phyloP scores from a whole-genome alignment of 805 yeast species.

The Blastobotrys terrestris region DNA sequence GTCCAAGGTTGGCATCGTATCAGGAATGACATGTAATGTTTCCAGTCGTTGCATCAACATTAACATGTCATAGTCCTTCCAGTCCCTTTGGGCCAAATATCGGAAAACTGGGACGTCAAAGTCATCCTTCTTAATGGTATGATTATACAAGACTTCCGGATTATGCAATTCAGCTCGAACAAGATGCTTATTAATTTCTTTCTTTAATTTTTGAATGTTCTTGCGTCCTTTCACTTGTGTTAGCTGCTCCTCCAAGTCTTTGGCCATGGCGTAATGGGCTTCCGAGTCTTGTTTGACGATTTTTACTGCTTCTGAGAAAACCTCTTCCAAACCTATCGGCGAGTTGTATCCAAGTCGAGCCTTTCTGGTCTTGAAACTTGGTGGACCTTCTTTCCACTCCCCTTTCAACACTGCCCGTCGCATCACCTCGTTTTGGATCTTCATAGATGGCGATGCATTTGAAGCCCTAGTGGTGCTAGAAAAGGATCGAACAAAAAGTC shows the following conservation, averaged over 20 bases:
- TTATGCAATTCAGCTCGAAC: constrained; percentile 65
- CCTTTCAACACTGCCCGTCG: constrained; percentile 21
- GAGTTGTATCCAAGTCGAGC: constrained; percentile 45
- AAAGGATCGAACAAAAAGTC: neutral
- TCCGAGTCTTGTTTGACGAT: constrained; percentile 47
- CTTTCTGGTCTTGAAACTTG: constrained; percentile 17
- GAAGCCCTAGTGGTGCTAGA: neutral
- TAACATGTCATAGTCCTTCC: constrained; percentile 70
- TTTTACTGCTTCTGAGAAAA: constrained; percentile 64
- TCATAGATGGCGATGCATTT: neutral
- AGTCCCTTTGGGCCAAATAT: constrained; percentile 55
- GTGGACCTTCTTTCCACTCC: constrained; percentile 21
- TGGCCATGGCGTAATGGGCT: constrained; percentile 37
- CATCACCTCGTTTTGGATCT: constrained; percentile 16
- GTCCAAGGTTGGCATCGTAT: constrained; percentile 81
- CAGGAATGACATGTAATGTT: constrained; percentile 79
- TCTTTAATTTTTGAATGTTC: constrained; percentile 19
- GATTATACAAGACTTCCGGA: constrained; percentile 80
- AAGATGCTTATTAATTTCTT: constrained; percentile 30
- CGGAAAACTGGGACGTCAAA: constrained; percentile 76
- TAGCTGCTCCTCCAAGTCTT: constrained; percentile 25
- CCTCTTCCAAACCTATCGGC: constrained; percentile 64
- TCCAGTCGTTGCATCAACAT: constrained; percentile 88
- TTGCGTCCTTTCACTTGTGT: constrained; percentile 21
- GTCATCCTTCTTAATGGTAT: constrained; percentile 49